A percentile compares a stretch with the other conserved stretches of the same genome.
Conservation (phyloP, 1,139 yeast species). For the Kodamaea alishanica region DNA sequence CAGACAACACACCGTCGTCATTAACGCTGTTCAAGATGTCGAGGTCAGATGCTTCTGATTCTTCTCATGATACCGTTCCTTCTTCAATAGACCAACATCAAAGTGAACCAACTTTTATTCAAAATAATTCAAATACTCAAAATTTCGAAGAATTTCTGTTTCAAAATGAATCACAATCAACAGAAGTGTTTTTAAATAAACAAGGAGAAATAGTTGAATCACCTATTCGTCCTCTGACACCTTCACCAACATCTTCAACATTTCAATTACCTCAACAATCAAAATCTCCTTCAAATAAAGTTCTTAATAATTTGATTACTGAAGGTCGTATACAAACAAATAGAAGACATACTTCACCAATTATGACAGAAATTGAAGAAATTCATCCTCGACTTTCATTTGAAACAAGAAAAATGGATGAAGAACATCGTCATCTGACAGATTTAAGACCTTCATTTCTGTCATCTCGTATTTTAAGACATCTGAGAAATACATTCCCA, state of each 20-base stretch:
- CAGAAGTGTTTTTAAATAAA: neutral
- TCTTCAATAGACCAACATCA: constrained; percentile 17
- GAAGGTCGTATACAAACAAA: neutral
- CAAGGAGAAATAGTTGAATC: neutral
- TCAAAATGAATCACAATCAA: neutral
- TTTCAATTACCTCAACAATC: neutral
- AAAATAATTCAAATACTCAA: neutral
- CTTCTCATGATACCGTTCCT: constrained; percentile 35
- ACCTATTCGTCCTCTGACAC: no score
- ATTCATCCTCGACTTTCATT: constrained; percentile 1
- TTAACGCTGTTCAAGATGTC: constrained; percentile 32
- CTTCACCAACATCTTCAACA: neutral
- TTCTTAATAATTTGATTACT: constrained; percentile 1
- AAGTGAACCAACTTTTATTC: neutral
- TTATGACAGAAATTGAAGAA: constrained; percentile 5
- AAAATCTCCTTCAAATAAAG: constrained; percentile 1
- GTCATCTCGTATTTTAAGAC: constrained; percentile 9
- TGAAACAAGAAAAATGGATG: constrained; percentile 4
- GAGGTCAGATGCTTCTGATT: constrained; percentile 21
- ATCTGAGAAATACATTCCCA: constrained; percentile 22
- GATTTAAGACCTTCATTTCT: constrained; percentile 11
- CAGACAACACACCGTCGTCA: constrained; percentile 23
- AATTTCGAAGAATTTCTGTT: neutral
- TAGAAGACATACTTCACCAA: constrained; percentile 27
- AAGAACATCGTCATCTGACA: neutral